Evolutionary conservation across 1,284 basidiomycete genomes (phyloP).

Genomic region (Xanthoconium separans): DNA sequence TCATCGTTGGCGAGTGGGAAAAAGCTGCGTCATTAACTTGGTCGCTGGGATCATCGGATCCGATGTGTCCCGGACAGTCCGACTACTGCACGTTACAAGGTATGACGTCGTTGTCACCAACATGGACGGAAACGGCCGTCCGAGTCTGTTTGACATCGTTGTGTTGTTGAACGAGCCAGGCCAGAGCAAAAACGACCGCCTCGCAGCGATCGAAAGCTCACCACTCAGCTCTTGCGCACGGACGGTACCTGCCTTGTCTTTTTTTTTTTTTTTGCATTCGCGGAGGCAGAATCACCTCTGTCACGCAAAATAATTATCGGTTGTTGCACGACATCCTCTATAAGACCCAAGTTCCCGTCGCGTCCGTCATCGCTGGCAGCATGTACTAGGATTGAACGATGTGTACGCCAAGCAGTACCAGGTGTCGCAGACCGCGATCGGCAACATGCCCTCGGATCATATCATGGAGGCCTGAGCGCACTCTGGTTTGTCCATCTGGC

Average conservation of each 20-base stretch:
- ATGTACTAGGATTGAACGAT: no score
- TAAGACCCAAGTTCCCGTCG: no score
- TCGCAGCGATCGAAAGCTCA: constrained; percentile 24
- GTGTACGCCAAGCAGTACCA: constrained; percentile 16
- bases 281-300: constrained; percentile 26
- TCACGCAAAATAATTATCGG: no score
- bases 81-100: constrained; percentile 15
- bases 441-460: no score
- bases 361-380: no score
- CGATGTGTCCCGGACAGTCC: constrained; percentile 13
- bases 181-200: constrained; percentile 16
- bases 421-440: constrained; percentile 15
- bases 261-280: constrained; percentile 30
- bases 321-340: no score
- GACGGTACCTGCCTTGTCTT: constrained; percentile 28
- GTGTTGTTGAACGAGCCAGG: constrained; percentile 24
- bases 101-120: constrained; percentile 21
- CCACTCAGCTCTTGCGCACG: constrained; percentile 21
- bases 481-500: constrained; percentile 28
- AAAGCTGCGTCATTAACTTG: constrained; percentile 28
- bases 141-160: constrained; percentile 22
- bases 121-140: constrained; percentile 2
- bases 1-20: constrained; percentile 28
- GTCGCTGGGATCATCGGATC: constrained; percentile 9
- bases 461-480: no score